Evolutionary conservation across 2,329 filamentous ascomycete genomes (phyloP).

Genomic region (Huntiella moniliformis): DNA sequence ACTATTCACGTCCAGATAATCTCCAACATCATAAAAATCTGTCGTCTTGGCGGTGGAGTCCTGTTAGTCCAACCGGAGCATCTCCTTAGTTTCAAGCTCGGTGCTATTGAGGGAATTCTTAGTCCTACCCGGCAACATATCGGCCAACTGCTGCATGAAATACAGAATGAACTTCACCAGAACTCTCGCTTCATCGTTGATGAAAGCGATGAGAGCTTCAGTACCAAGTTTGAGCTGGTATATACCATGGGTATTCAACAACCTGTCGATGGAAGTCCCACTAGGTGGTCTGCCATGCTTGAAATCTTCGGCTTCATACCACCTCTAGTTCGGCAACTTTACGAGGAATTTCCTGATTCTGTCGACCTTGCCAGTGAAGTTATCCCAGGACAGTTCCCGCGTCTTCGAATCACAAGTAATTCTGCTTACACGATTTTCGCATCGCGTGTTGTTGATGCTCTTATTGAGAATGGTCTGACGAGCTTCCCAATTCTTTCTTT

Average conservation of each 20-base stretch:
- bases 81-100: conserved; percentile 42
- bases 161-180: conserved; percentile 25
- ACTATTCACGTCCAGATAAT: conserved; percentile 21
- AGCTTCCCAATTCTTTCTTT: conserved; percentile 25
- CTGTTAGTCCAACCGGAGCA: conserved; percentile 46
- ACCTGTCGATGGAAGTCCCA: conserved; percentile 30
- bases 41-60: conserved; percentile 30
- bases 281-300: conserved; percentile 39
- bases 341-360: conserved; percentile 18
- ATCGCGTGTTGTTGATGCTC: conserved; percentile 18
- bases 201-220: conserved; percentile 47
- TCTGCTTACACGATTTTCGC: conserved; percentile 13
- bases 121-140: not conserved
- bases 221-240: conserved; percentile 39
- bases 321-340: conserved; percentile 16
- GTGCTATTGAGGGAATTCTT: conserved; percentile 30
- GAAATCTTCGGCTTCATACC: conserved; percentile 28
- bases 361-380: conserved; percentile 23
- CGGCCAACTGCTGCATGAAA: conserved; percentile 20
- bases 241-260: conserved; percentile 40
- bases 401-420: conserved; percentile 26
- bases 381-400: conserved; percentile 24
- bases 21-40: conserved; percentile 19
- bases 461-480: conserved; percentile 25
- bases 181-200: conserved; percentile 39